A percentile compares a stretch with the other conserved stretches of the same genome.
phyloP scores from a whole-genome alignment of 225 moss, liverwort and hornwort genomes.

The Pseudisothecium myosuroides region DNA sequence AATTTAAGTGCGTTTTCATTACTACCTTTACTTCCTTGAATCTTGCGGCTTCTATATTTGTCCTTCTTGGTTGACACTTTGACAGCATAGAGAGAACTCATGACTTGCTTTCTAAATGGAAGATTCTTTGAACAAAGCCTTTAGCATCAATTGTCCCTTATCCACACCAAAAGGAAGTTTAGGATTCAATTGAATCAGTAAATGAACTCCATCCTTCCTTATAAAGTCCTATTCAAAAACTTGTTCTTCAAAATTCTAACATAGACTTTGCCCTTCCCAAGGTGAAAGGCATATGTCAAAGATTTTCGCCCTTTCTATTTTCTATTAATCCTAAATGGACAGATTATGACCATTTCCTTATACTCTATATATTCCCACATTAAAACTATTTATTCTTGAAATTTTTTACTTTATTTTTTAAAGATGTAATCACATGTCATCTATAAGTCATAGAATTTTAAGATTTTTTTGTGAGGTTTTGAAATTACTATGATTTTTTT shows the following conservation, averaged over 20 bases:
- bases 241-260: not conserved
- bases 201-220: not conserved
- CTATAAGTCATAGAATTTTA: not conserved
- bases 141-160: not conserved
- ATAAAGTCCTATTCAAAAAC: not conserved
- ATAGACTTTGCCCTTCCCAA: not conserved
- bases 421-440: too few relatives aligned
- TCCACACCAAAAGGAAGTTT: not conserved
- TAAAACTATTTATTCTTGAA: not conserved
- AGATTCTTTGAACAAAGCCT: not conserved
- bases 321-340: not conserved
- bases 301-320: not conserved
- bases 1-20: not conserved
- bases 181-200: not conserved
- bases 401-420: not conserved
- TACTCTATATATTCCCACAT: too few relatives aligned
- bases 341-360: not conserved
- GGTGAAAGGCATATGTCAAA: not conserved
- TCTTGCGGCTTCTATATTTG: accelerated
- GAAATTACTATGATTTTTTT: not conserved
- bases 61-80: not conserved
- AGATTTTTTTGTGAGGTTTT: not conserved
- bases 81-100: not conserved
- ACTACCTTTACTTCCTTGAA: not conserved
- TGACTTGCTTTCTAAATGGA: accelerated